Base-by-base conservation (phyloP, 495 filamentous ascomycete species). In the Aspergillus leporis region DNA sequence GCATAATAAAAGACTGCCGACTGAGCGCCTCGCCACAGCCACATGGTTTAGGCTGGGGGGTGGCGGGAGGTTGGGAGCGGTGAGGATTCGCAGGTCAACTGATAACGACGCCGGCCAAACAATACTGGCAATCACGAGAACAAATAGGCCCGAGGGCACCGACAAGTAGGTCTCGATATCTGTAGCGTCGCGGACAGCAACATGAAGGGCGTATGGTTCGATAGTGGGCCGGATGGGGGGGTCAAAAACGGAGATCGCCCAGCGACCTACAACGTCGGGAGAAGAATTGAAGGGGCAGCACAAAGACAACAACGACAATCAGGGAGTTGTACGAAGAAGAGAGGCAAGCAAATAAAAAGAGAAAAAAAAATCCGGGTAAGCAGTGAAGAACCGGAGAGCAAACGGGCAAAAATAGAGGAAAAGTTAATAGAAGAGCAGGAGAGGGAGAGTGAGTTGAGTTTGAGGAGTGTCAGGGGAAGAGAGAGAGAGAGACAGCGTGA, bases 1-100 rank as follows among this genome's bases (percentile, higher is more conserved):
- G 86, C 81, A 63, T 93, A 85, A 79, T 93, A 95, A 75, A 95
- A 96, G 69, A 93, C 75, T 57, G 89, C 90, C 16, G 91, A 96
- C 75, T 94, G 92, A 52, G 70, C 77, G 51, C 81, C 81, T 23
- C 81, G 74, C 65, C 74, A 82, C 66, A 83, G 73, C 81, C 81
- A 83, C 78, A 81, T 81, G 67, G 57, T 67, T 55, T 9, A n/a
- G 47, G 45, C 30, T 47, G 51, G 16, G 36, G 30, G 41, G n/a
- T 3, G 31, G 40, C 9, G 47, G 47, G 36, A 36, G 31, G 59
- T 25, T n/a, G 47, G 52, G 34, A 36, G 53, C 28, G 51, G 48
- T 30, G 48, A 51, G 22, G 28, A 14, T 18, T 34, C 34, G 23
- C 21, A 48, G 21, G 38, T 51, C 43, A 55, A 47, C 8, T 40